Evolutionary conservation across 345 rosid species (phyloP), one percentile per base, ranked within the genome.

Genomic region (Microcos paniculata): DNA sequence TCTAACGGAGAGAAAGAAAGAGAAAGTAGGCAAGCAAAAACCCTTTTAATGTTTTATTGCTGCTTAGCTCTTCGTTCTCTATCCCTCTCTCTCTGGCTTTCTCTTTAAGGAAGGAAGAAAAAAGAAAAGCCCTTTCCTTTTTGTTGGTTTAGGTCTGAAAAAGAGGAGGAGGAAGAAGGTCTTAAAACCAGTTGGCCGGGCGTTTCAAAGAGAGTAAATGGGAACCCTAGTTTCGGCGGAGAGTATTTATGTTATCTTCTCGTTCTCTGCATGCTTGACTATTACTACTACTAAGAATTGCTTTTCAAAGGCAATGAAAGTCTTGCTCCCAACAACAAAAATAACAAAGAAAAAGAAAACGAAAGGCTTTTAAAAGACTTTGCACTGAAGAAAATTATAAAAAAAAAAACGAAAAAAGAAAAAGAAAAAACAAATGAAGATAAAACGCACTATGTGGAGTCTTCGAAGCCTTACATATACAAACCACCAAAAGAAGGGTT

Each of bases 21-120:
- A 87, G 89, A 83, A 81, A 78, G 82, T 73, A 84, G 80, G 87
- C 87, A 78, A 85, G 84, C 85, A 42, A 42, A 49, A 69, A 70
- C 52, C 21, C 65, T 45, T 55, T 3, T 24, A 6, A 38, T 9
- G 35, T 35, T 28, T 15, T 33, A 11, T 70, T 6, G 26, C 48
- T 28, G 83, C 88, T 81, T 80, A 35, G 89, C 94, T 74, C 92
- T 80, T 87, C 90, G 84, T 92, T 92, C 97, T 92, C 94, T 85
- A 86, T 80, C 97, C 82, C 87, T 88, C 97, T 89, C 87, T 86
- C 84, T 75, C 33, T 78, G 16, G 63, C 33, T 53, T 63, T 75
- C 14, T 57, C 58, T 58, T 7, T 43, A 38, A 71, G 40, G 35
- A 75, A 21, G 6, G 13, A 23, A 64, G 6, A 64, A 64, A 38